Percentiles rank a stretch among this genome's conserved stretches.
Conservation (phyloP, 1,284 basidiomycete species). For the Cutaneotrichosporon sp. region DNA sequence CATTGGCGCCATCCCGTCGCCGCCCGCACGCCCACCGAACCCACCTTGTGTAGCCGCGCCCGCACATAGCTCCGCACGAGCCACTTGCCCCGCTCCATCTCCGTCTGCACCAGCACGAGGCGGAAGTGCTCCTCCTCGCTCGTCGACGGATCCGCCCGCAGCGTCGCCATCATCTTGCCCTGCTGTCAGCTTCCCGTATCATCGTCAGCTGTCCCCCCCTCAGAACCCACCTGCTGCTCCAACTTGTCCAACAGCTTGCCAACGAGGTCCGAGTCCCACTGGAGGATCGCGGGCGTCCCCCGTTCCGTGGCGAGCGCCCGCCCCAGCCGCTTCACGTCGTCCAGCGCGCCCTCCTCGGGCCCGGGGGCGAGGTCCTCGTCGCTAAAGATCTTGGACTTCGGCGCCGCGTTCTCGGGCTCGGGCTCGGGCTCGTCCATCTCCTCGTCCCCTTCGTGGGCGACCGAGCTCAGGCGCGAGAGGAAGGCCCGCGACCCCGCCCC, state of each 20-base stretch:
- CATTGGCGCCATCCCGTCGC: too few species aligned
- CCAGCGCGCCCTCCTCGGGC: slow-evolving; percentile 35
- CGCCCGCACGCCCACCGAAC: slow-evolving; percentile 23
- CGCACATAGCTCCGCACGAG: slow-evolving; percentile 82
- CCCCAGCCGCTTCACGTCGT: slow-evolving; percentile 57
- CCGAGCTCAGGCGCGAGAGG: slow-evolving; percentile 10
- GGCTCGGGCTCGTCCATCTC: background rate
- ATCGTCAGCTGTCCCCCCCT: too few species aligned
- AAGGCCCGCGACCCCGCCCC: slow-evolving; percentile 3
- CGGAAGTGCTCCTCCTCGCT: slow-evolving; percentile 88
- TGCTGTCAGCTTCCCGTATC: slow-evolving; percentile 9
- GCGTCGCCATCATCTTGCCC: slow-evolving; percentile 54
- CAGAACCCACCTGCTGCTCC: slow-evolving; percentile 83
- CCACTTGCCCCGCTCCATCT: slow-evolving; percentile 89
- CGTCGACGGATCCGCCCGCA: slow-evolving; percentile 73
- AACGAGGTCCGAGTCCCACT: slow-evolving; percentile 72
- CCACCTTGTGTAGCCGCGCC: slow-evolving; percentile 80
- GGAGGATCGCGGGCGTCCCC: slow-evolving; percentile 75
- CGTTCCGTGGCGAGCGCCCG: slow-evolving; percentile 84
- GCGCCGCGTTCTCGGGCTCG: too few species aligned
- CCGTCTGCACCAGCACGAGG: slow-evolving; percentile 86
- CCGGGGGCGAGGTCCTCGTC: background rate
- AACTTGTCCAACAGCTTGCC: slow-evolving; percentile 75
- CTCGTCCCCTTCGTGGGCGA: slow-evolving; percentile 4
- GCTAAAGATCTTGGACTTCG: slow-evolving; percentile 10